A percentile compares a stretch with the other conserved stretches of the same genome.
These are phyloP conservation scores for Ophiostoma sp. DNA, from an alignment of 2,329 filamentous ascomycete species.

Conservation along the genomic window DNA sequence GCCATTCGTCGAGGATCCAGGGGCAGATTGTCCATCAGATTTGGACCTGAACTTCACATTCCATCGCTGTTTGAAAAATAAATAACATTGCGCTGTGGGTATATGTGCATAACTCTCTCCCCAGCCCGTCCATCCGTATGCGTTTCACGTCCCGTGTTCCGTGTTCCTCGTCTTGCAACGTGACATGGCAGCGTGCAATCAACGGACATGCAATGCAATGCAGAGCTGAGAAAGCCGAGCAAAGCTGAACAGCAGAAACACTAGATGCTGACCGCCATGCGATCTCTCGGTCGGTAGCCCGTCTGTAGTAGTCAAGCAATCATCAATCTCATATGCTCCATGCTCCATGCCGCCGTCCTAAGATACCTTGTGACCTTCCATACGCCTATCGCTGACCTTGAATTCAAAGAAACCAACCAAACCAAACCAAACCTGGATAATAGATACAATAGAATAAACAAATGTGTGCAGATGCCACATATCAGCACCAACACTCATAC, in stretches of 20 bases:
- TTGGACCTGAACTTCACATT: background rate
- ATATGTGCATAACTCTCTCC: background rate
- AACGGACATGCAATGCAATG: background rate
- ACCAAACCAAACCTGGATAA: background rate
- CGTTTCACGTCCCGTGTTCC: background rate
- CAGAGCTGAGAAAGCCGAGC: no score
- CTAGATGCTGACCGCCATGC: background rate
- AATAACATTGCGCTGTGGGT: background rate
- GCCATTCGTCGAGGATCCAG: background rate
- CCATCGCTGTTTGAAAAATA: no score
- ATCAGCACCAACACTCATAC: slow-evolving; percentile 26
- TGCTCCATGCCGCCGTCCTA: background rate
- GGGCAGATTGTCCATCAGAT: background rate
- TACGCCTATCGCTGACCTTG: background rate
- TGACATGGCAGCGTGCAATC: background rate
- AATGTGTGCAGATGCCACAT: background rate
- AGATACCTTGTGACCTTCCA: background rate
- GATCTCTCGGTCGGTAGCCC: background rate
- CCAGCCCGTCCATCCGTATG: no score
- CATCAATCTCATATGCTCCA: background rate
- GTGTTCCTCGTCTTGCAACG: background rate
- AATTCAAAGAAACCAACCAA: background rate
- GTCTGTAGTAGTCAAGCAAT: background rate
- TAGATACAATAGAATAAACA: slow-evolving; percentile 3
- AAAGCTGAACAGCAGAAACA: background rate